phyloP scores from a whole-genome alignment of 306 rosid genomes.

The Acacia acuminata region DNA sequence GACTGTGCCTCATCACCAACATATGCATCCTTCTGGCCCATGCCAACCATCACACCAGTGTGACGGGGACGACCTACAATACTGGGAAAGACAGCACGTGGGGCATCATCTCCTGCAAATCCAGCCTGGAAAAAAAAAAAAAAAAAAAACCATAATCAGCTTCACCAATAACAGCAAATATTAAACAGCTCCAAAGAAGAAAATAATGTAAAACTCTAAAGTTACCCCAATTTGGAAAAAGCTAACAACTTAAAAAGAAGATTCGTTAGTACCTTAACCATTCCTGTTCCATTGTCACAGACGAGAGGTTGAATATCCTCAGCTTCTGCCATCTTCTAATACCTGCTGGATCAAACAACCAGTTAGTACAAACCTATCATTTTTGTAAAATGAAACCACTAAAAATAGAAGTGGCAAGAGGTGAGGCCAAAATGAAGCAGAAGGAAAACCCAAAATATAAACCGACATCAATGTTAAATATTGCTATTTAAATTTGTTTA shows the following conservation, averaged over 20 bases:
- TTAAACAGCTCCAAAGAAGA: constrained; percentile 19
- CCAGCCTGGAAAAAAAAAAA: constrained; percentile 67
- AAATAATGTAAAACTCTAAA: background rate
- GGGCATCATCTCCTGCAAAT: constrained; percentile 99
- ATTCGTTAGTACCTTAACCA: constrained; percentile 78
- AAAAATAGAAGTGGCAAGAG: background rate
- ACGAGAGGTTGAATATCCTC: constrained; percentile 99
- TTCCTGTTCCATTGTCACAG: constrained; percentile 99
- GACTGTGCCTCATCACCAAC: constrained; percentile 99
- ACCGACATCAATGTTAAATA: background rate
- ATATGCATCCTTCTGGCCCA: constrained; percentile 99
- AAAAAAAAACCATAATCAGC: constrained; percentile 17
- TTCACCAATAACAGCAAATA: background rate
- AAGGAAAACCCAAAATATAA: background rate
- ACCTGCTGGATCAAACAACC: constrained; percentile 34
- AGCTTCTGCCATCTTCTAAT: constrained; percentile 82
- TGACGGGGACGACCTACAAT: constrained; percentile 99
- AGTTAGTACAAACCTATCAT: constrained; percentile 11
- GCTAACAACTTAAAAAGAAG: background rate
- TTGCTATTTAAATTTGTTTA: background rate
- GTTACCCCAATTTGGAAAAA: background rate
- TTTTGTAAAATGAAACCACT: constrained; percentile 11
- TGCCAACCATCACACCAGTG: constrained; percentile 99
- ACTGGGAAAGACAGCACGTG: constrained; percentile 98
- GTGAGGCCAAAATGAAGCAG: background rate